Evolutionary conservation across 2,329 filamentous ascomycete genomes (phyloP).

Genomic region (Colletotrichum paranaense): DNA sequence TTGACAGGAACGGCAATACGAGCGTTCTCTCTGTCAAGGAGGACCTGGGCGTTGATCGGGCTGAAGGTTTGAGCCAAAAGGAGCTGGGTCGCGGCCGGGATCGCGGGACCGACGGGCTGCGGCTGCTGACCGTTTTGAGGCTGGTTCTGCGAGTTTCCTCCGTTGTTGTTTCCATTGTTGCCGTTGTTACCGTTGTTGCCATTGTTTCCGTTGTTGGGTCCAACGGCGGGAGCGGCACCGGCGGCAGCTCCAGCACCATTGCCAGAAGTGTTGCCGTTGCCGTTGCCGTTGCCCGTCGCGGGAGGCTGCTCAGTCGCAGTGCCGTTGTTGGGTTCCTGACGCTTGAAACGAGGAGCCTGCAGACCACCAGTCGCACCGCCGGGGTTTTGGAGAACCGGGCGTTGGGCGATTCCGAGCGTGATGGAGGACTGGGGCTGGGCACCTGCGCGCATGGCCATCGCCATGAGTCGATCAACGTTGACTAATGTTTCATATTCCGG

Average conservation of each 20-base stretch:
- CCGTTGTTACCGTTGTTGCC: neutral
- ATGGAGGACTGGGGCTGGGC: conserved; percentile 36
- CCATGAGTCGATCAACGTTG: conserved; percentile 38
- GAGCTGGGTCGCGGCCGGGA: conserved; percentile 37
- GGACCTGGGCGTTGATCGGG: conserved; percentile 33
- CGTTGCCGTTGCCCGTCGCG: neutral
- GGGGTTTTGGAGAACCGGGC: conserved; percentile 38
- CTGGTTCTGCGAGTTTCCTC: neutral
- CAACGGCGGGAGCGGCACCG: conserved; percentile 4
- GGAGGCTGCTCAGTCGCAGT: neutral
- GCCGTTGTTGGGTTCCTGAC: conserved; percentile 27
- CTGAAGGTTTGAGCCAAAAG: conserved; percentile 39
- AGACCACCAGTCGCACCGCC: conserved; percentile 35
- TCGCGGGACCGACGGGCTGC: neutral
- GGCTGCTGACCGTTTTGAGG: neutral
- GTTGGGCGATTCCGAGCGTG: conserved; percentile 38
- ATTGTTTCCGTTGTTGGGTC: conserved; percentile 5
- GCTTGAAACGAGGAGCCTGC: conserved; percentile 22
- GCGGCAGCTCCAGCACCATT: conserved; percentile 6
- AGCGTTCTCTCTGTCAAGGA: conserved; percentile 36
- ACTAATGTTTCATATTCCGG: conserved; percentile 33
- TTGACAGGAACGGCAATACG: conserved; percentile 38
- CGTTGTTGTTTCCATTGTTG: neutral
- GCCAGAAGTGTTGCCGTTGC: neutral
- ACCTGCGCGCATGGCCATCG: conserved; percentile 38